A percentile compares a stretch with the other conserved stretches of the same genome.
Evolutionary conservation across 2,329 filamentous ascomycete species (phyloP).

Genomic region (Phyllosticta citribraziliensis): DNA sequence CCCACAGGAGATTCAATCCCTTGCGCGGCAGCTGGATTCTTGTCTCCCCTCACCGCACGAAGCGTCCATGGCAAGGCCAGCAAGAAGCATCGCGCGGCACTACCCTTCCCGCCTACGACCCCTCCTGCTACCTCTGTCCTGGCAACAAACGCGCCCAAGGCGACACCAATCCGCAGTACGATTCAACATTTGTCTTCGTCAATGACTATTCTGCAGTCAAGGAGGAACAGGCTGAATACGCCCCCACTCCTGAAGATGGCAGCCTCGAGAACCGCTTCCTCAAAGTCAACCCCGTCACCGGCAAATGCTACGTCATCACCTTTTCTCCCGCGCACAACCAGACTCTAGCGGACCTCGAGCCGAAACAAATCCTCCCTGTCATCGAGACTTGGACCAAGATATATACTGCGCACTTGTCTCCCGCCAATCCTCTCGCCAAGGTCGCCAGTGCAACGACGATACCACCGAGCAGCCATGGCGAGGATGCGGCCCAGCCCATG

Average conservation of each 20-base stretch:
- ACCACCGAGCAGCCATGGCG: conserved; percentile 34
- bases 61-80: conserved; percentile 84
- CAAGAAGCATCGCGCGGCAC: conserved; percentile 39
- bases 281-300: conserved; percentile 75
- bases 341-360: conserved; percentile 81
- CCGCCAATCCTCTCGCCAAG: conserved; percentile 53
- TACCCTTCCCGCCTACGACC: conserved; percentile 67
- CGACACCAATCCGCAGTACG: conserved; percentile 76
- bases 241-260: conserved; percentile 38
- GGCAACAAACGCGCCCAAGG: conserved; percentile 83
- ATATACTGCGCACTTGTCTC: conserved; percentile 71
- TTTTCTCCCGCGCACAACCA: conserved; percentile 87
- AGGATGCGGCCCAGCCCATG: conserved; percentile 43
- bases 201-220: conserved; percentile 98
- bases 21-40: conserved; percentile 84
- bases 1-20: conserved; percentile 88
- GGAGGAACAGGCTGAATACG: conserved; percentile 78
- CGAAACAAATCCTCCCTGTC: conserved; percentile 67
- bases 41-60: conserved; percentile 91
- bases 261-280: conserved; percentile 65
- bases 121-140: conserved; percentile 84
- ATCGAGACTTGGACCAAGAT: conserved; percentile 87
- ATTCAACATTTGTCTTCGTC: conserved; percentile 83
- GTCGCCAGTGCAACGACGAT: conserved; percentile 37
- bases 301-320: conserved; percentile 93